A percentile compares a stretch with the other conserved stretches of the same genome.
phyloP scores from a whole-genome alignment of 176 grass and related monocot genomes.

The Zoysia japonica region DNA sequence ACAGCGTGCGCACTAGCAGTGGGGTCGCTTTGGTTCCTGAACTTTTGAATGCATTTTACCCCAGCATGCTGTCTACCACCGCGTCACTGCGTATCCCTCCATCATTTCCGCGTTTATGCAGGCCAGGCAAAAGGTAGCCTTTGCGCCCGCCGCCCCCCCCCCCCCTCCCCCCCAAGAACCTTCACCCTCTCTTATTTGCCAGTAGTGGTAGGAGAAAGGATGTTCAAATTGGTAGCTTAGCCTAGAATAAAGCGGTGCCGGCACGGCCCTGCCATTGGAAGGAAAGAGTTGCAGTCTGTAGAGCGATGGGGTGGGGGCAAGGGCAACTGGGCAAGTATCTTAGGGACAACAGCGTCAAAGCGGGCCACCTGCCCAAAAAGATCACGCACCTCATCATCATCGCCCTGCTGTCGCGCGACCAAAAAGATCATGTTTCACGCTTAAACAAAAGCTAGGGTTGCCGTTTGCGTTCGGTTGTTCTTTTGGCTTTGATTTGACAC shows the following conservation, averaged over 20 bases:
- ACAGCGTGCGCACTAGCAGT: background rate
- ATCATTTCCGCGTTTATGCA: constrained; percentile 8
- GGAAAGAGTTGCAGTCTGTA: background rate
- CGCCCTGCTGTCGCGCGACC: constrained; percentile 13
- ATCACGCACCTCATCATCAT: constrained; percentile 42
- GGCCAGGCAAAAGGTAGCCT: constrained; percentile 23
- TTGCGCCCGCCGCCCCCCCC: too few species aligned
- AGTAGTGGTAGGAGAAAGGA: background rate
- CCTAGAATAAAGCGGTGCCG: constrained; percentile 39
- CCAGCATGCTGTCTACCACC: constrained; percentile 6
- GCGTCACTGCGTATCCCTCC: background rate
- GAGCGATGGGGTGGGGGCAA: background rate
- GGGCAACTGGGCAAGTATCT: constrained; percentile 7
- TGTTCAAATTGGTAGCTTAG: constrained; percentile 30
- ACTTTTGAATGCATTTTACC: constrained; percentile 17
- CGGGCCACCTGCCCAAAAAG: constrained; percentile 27
- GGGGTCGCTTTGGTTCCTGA: background rate
- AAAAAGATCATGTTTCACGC: constrained; percentile 11
- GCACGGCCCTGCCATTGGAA: constrained; percentile 24
- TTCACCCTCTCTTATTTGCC: background rate
- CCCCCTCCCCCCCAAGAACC: background rate
- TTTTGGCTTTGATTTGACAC: constrained; percentile 28
- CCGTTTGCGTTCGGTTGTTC: background rate
- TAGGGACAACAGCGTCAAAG: constrained; percentile 34
- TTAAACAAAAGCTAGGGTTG: constrained; percentile 5